Conservation (phyloP, 305 asterid genomes). For the Solanum hybrid region DNA sequence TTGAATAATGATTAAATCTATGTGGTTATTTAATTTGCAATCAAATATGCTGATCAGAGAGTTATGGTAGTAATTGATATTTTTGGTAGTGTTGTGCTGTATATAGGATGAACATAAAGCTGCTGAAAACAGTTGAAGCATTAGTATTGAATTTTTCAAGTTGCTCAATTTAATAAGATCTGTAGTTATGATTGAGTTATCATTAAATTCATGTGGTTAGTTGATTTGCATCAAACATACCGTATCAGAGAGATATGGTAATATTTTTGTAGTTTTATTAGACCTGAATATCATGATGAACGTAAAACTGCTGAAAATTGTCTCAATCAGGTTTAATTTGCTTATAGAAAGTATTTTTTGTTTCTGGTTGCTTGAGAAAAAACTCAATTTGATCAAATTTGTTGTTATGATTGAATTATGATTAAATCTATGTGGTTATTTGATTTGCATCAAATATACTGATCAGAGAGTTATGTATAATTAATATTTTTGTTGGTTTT, state of each 20-base stretch:
- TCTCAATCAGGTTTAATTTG: slow-evolving; percentile 62
- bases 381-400: neutral
- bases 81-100: neutral
- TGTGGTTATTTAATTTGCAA: neutral
- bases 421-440: neutral
- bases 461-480: neutral
- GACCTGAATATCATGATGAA: slow-evolving; percentile 21
- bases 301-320: slow-evolving; percentile 77
- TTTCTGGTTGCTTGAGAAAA: neutral
- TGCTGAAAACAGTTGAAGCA: neutral
- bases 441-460: neutral
- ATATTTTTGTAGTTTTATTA: neutral
- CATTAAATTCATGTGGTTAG: neutral
- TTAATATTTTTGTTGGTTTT: neutral
- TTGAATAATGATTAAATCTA: neutral
- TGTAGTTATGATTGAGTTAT: neutral
- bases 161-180: neutral
- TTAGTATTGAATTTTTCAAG: neutral
- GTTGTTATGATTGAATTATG: neutral
- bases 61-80: neutral
- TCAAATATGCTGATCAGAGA: neutral
- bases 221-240: neutral
- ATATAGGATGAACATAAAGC: neutral
- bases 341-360: neutral
- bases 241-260: neutral